Conservation (phyloP, 2,329 filamentous ascomycete species). For the Apiospora saccharicola region DNA sequence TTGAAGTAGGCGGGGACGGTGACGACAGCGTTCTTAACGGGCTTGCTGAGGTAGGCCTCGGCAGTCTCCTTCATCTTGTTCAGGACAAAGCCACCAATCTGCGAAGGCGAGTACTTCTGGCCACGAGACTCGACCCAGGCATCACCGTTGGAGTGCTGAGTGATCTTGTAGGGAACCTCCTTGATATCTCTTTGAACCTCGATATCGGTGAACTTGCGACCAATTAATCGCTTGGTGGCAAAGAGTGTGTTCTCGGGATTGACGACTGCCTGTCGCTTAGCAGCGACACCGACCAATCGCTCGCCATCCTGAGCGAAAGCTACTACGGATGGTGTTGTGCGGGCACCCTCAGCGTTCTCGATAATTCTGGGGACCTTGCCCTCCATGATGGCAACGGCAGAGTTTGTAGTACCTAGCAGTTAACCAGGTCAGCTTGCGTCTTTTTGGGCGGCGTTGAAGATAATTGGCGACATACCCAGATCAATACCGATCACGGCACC, state of each 20-base stretch:
- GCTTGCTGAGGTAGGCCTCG: constrained; percentile 89
- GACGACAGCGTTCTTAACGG: constrained; percentile 93
- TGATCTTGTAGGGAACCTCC: constrained; percentile 98
- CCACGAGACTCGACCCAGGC: constrained; percentile 94
- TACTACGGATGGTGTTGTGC: constrained; percentile 93
- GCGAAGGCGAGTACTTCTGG: constrained; percentile 97
- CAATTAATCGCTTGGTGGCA: constrained; percentile 98
- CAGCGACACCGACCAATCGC: constrained; percentile 94
- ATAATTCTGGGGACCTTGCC: constrained; percentile 95
- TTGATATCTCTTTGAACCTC: constrained; percentile 98
- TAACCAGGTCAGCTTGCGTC: background rate
- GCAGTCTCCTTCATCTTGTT: constrained; percentile 99
- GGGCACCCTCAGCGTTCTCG: constrained; percentile 94
- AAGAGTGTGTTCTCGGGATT: constrained; percentile 99
- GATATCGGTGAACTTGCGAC: constrained; percentile 91
- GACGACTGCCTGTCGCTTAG: constrained; percentile 97
- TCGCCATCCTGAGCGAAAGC: constrained; percentile 96
- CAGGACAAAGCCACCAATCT: constrained; percentile 95
- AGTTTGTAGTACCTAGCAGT: constrained; percentile 84
- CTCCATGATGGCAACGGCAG: constrained; percentile 96
- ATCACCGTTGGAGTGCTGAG: constrained; percentile 95
- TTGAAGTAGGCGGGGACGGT: constrained; percentile 99
- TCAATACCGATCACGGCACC: constrained; percentile 98
- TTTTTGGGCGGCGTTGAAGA: background rate
- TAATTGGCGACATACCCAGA: constrained; percentile 69